Evolutionary conservation across 805 yeast species (phyloP).

Genomic region (Candida succiphila): DNA sequence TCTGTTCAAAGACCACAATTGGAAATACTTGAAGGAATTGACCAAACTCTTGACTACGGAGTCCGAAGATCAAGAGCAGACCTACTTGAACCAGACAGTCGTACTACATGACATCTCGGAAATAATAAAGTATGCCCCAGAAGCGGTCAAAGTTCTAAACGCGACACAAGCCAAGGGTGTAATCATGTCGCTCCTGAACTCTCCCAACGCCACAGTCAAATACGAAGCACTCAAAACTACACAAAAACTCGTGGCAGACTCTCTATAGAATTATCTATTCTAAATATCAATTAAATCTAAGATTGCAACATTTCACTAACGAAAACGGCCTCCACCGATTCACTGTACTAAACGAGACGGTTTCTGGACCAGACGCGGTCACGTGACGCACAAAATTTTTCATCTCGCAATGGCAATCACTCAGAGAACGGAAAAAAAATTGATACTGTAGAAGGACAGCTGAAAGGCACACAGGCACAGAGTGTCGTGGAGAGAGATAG

Average conservation of each 20-base stretch:
- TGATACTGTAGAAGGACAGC: no score
- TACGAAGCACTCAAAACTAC: constrained; percentile 94
- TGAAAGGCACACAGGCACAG: no score
- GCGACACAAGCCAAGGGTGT: constrained; percentile 58
- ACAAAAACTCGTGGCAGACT: constrained; percentile 84
- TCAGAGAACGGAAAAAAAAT: no score
- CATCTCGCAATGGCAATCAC: no score
- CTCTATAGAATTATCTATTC: constrained; percentile 25
- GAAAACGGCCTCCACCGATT: no score
- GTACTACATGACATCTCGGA: constrained; percentile 60
- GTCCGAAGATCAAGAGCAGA: constrained; percentile 18
- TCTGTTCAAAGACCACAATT: constrained; percentile 69
- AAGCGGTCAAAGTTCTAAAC: constrained; percentile 42
- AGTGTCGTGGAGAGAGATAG: no score
- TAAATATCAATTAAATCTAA: neutral
- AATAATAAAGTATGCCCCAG: constrained; percentile 53
- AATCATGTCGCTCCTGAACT: constrained; percentile 77
- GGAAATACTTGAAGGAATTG: constrained; percentile 59
- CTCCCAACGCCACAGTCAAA: constrained; percentile 77
- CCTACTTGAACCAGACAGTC: constrained; percentile 38
- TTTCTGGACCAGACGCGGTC: no score
- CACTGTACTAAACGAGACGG: no score
- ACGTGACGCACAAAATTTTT: no score
- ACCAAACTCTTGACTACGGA: constrained; percentile 36
- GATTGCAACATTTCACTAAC: no score